Conservation (phyloP, 305 asterid species). For the Rubia occidens region DNA sequence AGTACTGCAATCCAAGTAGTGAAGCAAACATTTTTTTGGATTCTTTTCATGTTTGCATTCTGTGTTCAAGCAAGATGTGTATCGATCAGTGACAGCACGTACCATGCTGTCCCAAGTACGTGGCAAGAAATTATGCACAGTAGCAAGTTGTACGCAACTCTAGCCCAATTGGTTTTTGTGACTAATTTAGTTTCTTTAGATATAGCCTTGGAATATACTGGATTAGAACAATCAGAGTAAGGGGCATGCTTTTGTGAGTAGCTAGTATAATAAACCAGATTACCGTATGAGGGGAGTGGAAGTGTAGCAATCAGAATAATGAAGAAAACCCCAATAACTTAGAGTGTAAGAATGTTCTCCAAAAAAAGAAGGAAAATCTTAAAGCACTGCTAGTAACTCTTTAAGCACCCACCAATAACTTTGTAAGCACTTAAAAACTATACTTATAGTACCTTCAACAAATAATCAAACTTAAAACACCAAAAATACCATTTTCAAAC, state of each 20-base stretch:
- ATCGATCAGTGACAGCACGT: slow-evolving; percentile 76
- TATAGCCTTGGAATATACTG: slow-evolving; percentile 82
- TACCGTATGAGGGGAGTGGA: slow-evolving; percentile 90
- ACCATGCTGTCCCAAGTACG: slow-evolving; percentile 96
- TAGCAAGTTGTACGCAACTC: slow-evolving; percentile 88
- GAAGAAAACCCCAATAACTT: slow-evolving; percentile 34
- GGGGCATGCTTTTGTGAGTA: slow-evolving; percentile 66
- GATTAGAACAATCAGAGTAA: slow-evolving; percentile 76
- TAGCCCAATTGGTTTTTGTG: slow-evolving; percentile 98
- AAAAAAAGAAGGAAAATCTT: too few relatives aligned
- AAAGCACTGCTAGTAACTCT: too few relatives aligned
- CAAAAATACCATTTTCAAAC: too few relatives aligned
- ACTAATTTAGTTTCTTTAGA: slow-evolving; percentile 91
- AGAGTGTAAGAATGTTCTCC: too few relatives aligned
- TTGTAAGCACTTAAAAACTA: too few relatives aligned
- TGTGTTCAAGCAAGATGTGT: slow-evolving; percentile 82
- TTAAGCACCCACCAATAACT: too few relatives aligned
- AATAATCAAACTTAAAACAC: too few relatives aligned
- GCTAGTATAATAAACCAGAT: slow-evolving; percentile 95
- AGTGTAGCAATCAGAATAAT: slow-evolving; percentile 73
- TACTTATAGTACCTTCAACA: too few relatives aligned
- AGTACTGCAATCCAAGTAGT: slow-evolving; percentile 50
- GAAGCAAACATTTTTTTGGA: slow-evolving; percentile 45
- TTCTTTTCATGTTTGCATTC: slow-evolving; percentile 49
- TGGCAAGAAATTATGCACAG: slow-evolving; percentile 93